Base-by-base conservation (phyloP, 2,329 filamentous ascomycete genomes). In the Fusarium compactum region DNA sequence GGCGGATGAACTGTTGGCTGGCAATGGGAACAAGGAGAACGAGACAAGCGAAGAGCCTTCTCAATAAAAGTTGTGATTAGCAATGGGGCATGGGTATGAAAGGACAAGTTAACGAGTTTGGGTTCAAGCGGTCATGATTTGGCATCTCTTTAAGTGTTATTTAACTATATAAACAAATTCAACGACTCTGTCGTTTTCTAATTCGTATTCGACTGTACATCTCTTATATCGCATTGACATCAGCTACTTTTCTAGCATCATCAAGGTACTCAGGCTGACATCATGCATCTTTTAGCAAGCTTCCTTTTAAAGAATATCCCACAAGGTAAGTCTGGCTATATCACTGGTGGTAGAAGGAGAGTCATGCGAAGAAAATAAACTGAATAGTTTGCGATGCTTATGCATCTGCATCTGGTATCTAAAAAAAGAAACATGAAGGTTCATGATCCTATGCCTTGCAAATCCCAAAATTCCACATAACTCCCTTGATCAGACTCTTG, bases 381-480 rank as follows among this genome's bases (percentile, higher is more conserved):
- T 59, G 43, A 57, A 30, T 53, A 70, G 46, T 22, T 44, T 67
- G 58, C 41, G 58, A 67, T 50, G 65, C 57, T 70, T 57, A 59
- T 50, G 53, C 66, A 70, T 58, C 62, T 64, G 48, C 44, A 71
- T 57, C 63, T 72, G 73, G 73, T 74, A 77, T 76, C 72, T 71
- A 72, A 74, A 62, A 62, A 48, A 74, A 75, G 65, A 65, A 62
- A 61, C 62, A 72, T 52, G 18, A 61, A 51, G 57, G 58, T 70
- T 40, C 55, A 40, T 38, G 10, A 67, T 57, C 47, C 41, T 46
- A 67, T 71, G 54, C 34, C 41, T 45, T 58, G 40, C 54, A 62
- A 74, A 70, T 54, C 57, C 30, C 62, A 67, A 74, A 70, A 50
- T 65, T 53, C 67, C 61, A 47, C 65, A 58, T 75, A 67, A 76